These are phyloP conservation scores for Diplocarpon mali DNA, from an alignment of 2,329 filamentous ascomycete genomes.

Conservation along the genomic window DNA sequence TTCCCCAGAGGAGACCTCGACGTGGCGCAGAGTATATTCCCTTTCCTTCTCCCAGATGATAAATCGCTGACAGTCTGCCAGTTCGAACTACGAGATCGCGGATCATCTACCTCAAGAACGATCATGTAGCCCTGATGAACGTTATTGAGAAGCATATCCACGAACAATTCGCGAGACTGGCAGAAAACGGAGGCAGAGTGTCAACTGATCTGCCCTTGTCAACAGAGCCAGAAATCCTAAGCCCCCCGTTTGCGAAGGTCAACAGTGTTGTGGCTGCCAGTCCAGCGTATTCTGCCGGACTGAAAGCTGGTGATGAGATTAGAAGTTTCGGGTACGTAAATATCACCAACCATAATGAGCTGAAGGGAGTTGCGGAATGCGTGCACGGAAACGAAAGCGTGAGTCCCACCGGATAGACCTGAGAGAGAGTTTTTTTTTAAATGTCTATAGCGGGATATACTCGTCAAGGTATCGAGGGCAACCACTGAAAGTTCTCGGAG, in stretches of 20 bases:
- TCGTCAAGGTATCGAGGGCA: conserved; percentile 52
- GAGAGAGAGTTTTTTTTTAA: conserved; percentile 5
- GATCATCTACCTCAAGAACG: conserved; percentile 83
- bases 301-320: conserved; percentile 71
- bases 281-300: conserved; percentile 72
- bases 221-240: conserved; percentile 29
- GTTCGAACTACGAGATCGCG: conserved; percentile 86
- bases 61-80: conserved; percentile 29
- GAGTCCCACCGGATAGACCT: conserved; percentile 29
- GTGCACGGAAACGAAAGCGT: conserved; percentile 87
- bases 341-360: conserved; percentile 71
- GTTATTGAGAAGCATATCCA: conserved; percentile 79
- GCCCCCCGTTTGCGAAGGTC: conserved; percentile 74
- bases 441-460: conserved; percentile 48
- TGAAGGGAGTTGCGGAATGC: conserved; percentile 77
- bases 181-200: conserved; percentile 27
- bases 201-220: conserved; percentile 27
- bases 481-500: conserved; percentile 10
- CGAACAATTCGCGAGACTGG: conserved; percentile 68
- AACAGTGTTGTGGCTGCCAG: conserved; percentile 70
- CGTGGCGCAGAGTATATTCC: conserved; percentile 70
- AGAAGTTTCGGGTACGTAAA: conserved; percentile 79
- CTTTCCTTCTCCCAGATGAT: neutral
- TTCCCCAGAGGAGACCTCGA: conserved; percentile 91
- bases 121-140: conserved; percentile 83